Percentiles rank a stretch among this genome's conserved stretches.
Evolutionary conservation across 306 rosid genomes (phyloP).

Genomic region (Quercus engelmannii): DNA sequence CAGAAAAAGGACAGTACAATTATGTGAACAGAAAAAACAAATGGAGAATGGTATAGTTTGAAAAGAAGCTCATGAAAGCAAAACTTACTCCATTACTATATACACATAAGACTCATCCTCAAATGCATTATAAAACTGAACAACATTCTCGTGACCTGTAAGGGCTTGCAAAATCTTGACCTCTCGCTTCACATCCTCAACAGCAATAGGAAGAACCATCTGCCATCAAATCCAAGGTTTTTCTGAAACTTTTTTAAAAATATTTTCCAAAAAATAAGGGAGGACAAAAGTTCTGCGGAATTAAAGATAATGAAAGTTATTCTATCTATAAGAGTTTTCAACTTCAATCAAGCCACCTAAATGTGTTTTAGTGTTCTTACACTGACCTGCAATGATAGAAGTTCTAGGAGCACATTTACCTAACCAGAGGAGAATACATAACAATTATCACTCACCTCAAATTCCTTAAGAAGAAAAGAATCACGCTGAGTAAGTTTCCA

Average conservation of each 20-base stretch:
- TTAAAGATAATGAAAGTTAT: not conserved
- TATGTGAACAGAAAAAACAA: slow-evolving; percentile 17
- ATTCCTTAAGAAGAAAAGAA: not conserved
- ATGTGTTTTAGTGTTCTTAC: not conserved
- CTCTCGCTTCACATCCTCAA: slow-evolving; percentile 97
- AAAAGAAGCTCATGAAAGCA: not conserved
- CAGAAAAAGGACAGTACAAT: not conserved
- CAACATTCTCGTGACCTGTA: slow-evolving; percentile 96
- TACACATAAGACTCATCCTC: slow-evolving; percentile 92
- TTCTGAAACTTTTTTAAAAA: not conserved
- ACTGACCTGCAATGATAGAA: not conserved
- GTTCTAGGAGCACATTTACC: not conserved
- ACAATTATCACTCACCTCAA: not conserved
- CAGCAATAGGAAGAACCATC: slow-evolving; percentile 98
- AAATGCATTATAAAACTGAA: slow-evolving; percentile 74
- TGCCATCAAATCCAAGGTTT: slow-evolving; percentile 44
- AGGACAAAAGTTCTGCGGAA: not conserved
- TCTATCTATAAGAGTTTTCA: not conserved
- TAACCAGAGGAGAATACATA: not conserved
- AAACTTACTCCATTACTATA: slow-evolving; percentile 98
- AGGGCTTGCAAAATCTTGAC: slow-evolving; percentile 86
- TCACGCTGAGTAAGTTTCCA: not conserved
- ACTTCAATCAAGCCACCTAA: not conserved
- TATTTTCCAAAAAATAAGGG: not conserved
- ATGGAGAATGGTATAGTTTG: slow-evolving; percentile 2